These are phyloP conservation scores for Lodderomyces orthopsilosis DNA, from an alignment of 1,139 yeast species.

Conservation along the genomic window DNA sequence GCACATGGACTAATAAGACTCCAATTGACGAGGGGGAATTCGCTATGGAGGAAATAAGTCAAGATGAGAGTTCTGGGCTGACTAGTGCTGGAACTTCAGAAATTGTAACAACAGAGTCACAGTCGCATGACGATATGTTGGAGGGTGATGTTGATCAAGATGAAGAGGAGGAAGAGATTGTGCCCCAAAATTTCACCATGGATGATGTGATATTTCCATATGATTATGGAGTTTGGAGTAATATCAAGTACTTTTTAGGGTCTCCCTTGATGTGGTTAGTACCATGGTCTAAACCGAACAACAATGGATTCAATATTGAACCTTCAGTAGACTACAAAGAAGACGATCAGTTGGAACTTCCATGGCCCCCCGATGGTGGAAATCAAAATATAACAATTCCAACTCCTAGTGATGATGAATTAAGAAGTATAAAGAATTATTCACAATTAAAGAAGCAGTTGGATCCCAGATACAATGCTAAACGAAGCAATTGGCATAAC, in stretches of 20 bases:
- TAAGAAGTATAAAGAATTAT: constrained; percentile 16
- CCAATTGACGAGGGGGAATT: not conserved
- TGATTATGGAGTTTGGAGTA: constrained; percentile 62
- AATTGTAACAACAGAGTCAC: constrained; percentile 9
- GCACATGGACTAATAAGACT: constrained; percentile 42
- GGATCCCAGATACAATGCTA: constrained; percentile 26
- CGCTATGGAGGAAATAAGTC: constrained; percentile 17
- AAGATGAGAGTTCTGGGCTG: not conserved
- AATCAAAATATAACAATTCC: constrained; percentile 29
- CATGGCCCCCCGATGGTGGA: constrained; percentile 90
- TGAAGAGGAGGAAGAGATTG: constrained; percentile 8
- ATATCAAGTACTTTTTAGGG: constrained; percentile 52
- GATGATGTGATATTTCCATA: constrained; percentile 78
- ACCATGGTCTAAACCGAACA: constrained; percentile 61
- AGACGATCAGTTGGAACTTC: constrained; percentile 61
- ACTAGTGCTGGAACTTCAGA: constrained; percentile 3
- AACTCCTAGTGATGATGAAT: constrained; percentile 22
- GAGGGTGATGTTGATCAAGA: constrained; percentile 3
- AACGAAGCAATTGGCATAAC: constrained; percentile 64
- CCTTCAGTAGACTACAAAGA: constrained; percentile 50
- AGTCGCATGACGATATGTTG: not conserved
- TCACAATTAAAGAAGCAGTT: constrained; percentile 23
- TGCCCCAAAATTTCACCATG: constrained; percentile 39
- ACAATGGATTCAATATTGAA: constrained; percentile 46
- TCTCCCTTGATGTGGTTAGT: constrained; percentile 61